Base-by-base conservation (phyloP, 2,329 filamentous ascomycete species). In the Cordyceps javanica region DNA sequence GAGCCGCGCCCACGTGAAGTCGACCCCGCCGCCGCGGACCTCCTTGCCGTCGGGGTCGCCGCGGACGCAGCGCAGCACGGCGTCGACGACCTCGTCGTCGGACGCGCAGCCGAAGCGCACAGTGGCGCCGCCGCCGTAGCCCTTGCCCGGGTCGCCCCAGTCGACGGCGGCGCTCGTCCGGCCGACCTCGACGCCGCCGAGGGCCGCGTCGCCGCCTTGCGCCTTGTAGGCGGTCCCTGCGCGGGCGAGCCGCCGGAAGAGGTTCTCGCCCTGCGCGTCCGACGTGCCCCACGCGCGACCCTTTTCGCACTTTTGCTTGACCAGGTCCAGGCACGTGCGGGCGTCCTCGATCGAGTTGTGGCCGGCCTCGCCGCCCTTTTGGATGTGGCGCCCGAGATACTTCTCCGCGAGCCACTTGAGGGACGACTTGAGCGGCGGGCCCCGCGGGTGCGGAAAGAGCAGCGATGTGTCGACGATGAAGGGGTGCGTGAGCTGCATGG, bases 281-380 rank as follows among this genome's bases (percentile, higher is more conserved):
- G 84, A 84, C 0, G 87, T 88, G 36, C 91, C 94, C 90, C 92
- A 99, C 25, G 78, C 73, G 62, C 89, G 89, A 41, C 94, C 94
- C 72, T 90, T 94, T 70, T 97, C 92, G 70, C 93, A 97, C 71
- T 99, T 99, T 68, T 93, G 87, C 72, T 94, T 96, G 49, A 97
- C 85, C 2, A 99, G 86, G 66, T 97, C 92, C 14, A 99, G 85
- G 62, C 91, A 95, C 3, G 94, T 91, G 62, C 82, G 86, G 14
- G 94, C 91, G 70, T 99, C 94, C 72, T 99, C 94, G 61, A 96
- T 82, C 59, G 90, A 94, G 77, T 97, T 88, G 69, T 99, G 94
- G 16, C 94, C 94, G 16, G 69, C 69, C 16, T 79, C 78, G 52
- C 88, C 88, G 44, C 85, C 86, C 65, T 89, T 91, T 69, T 99